phyloP scores from a whole-genome alignment of 371 early-diverging fungal genomes.

The Furculomyces boomerangus region DNA sequence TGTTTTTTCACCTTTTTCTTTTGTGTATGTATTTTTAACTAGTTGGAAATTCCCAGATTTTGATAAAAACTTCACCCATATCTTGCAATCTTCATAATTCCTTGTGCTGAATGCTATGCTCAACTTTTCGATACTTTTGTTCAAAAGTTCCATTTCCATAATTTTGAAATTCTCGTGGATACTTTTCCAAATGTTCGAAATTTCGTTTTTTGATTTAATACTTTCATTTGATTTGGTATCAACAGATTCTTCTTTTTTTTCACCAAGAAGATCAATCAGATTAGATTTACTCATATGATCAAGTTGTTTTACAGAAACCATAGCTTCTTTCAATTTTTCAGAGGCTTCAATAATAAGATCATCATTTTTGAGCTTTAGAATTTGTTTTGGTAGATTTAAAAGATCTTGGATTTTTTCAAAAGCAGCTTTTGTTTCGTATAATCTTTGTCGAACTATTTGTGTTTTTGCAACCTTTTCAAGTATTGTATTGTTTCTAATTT shows the following conservation, averaged over 20 bases:
- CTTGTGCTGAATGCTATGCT: background rate
- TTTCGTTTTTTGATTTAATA: background rate
- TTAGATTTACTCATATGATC: background rate
- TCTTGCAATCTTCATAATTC: background rate
- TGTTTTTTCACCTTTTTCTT: background rate
- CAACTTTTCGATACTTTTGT: background rate
- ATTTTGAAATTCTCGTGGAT: background rate
- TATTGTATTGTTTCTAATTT: background rate
- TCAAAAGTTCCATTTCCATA: background rate
- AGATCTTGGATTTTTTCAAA: background rate
- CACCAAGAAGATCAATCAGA: too few species aligned
- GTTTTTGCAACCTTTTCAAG: background rate
- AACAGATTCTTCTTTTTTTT: too few species aligned
- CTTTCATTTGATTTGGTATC: background rate
- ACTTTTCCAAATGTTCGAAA: background rate
- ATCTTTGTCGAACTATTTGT: background rate
- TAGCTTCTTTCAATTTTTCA: background rate
- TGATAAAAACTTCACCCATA: background rate
- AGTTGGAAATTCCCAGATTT: background rate
- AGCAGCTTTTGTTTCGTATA: background rate
- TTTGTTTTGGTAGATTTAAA: background rate
- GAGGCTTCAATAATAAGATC: background rate
- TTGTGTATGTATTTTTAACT: background rate
- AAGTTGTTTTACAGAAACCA: background rate
- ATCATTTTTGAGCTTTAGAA: background rate